A percentile compares a stretch with the other conserved stretches of the same genome.
These are phyloP conservation scores for Rachicladosporium sp. DNA, from an alignment of 2,329 filamentous ascomycete genomes.

Conservation along the genomic window DNA sequence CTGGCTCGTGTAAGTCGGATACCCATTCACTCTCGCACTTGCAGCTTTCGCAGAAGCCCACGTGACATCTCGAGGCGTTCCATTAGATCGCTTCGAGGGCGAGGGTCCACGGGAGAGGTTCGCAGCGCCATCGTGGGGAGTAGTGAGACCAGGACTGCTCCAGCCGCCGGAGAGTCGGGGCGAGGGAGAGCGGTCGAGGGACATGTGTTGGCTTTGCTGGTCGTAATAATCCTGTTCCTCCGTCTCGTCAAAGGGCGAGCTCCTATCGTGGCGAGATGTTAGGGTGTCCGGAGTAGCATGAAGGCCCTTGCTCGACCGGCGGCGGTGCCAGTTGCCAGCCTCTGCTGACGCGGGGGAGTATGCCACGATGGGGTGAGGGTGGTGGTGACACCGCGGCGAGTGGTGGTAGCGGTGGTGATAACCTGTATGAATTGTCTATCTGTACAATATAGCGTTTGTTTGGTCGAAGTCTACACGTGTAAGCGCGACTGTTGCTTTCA, in stretches of 20 bases:
- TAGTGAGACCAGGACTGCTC: slow-evolving; percentile 65
- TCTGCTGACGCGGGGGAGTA: slow-evolving; percentile 6
- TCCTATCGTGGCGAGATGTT: slow-evolving; percentile 2
- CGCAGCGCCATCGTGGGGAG: slow-evolving; percentile 37
- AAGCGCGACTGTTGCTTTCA: too few species aligned
- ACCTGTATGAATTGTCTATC: too few species aligned
- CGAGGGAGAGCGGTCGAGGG: slow-evolving; percentile 75
- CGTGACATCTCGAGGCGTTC: slow-evolving; percentile 40
- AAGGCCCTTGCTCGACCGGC: slow-evolving; percentile 9
- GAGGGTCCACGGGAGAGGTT: slow-evolving; percentile 54
- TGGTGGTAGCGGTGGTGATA: slow-evolving; percentile 4
- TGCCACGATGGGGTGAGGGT: slow-evolving; percentile 3
- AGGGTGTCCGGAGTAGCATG: slow-evolving; percentile 8
- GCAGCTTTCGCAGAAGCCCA: slow-evolving; percentile 77
- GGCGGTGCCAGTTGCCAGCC: slow-evolving; percentile 9
- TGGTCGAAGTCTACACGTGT: too few species aligned
- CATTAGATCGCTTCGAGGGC: slow-evolving; percentile 23
- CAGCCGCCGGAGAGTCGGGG: slow-evolving; percentile 76
- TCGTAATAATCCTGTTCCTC: slow-evolving; percentile 8
- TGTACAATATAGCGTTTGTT: too few species aligned
- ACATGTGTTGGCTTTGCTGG: slow-evolving; percentile 43
- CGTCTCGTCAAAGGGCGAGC: slow-evolving; percentile 14
- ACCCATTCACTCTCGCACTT: slow-evolving; percentile 59
- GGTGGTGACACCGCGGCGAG: slow-evolving; percentile 4
- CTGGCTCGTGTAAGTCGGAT: slow-evolving; percentile 67